A percentile compares a stretch with the other conserved stretches of the same genome.
These are phyloP conservation scores for Neonectria magnoliae DNA, from an alignment of 2,329 filamentous ascomycete genomes.

Conservation along the genomic window DNA sequence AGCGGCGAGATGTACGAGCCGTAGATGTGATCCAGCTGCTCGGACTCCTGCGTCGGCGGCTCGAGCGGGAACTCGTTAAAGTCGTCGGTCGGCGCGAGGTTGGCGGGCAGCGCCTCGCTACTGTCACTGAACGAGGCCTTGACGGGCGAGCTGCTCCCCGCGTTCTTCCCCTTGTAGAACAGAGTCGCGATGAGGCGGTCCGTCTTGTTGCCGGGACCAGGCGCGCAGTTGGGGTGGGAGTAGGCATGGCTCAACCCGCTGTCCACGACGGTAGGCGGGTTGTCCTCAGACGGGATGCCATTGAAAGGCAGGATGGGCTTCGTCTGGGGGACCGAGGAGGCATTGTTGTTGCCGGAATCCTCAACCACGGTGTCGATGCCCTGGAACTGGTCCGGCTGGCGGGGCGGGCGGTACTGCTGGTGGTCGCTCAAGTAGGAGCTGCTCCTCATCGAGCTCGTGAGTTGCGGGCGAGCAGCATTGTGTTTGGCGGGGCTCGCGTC, in stretches of 20 bases:
- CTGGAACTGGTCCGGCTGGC: conserved; percentile 61
- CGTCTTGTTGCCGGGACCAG: conserved; percentile 57
- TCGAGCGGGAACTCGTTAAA: conserved; percentile 69
- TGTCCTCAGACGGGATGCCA: conserved; percentile 68
- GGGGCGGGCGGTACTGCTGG: conserved; percentile 69
- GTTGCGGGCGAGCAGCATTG: conserved; percentile 56
- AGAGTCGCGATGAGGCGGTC: conserved; percentile 70
- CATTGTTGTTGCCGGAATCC: conserved; percentile 54
- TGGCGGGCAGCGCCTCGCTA: conserved; percentile 55
- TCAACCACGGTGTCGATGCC: conserved; percentile 74
- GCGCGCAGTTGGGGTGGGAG: conserved; percentile 71
- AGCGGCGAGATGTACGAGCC: conserved; percentile 73
- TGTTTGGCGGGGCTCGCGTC: conserved; percentile 44
- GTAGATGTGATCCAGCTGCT: conserved; percentile 72
- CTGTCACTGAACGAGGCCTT: conserved; percentile 44
- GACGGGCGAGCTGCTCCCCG: conserved; percentile 45
- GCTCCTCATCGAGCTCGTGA: conserved; percentile 64
- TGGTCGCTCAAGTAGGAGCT: conserved; percentile 71
- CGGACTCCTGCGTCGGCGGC: conserved; percentile 62
- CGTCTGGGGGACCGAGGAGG: conserved; percentile 50
- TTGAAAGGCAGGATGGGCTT: conserved; percentile 62
- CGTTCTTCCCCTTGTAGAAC: conserved; percentile 63
- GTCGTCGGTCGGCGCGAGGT: conserved; percentile 68
- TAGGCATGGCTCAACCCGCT: conserved; percentile 70
- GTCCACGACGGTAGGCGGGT: conserved; percentile 69